Conservation (phyloP, 257 asterid species). For the Parsonsia alboflavescens region DNA sequence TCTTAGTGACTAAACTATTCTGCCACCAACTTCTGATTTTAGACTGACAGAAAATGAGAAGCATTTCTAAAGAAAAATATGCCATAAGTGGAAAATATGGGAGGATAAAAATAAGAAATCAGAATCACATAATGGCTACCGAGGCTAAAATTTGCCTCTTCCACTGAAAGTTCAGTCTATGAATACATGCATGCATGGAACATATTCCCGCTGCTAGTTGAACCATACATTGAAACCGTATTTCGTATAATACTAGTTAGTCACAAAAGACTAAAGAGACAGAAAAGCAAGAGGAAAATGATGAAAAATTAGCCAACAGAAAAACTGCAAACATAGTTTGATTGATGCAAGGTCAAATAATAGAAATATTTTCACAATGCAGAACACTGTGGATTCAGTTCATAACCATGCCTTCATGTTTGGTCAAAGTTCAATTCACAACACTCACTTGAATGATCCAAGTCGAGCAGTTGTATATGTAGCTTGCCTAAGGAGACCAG, state of each 20-base stretch:
- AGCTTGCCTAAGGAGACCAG: constrained; percentile 97
- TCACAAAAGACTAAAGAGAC: background rate
- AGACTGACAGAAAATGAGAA: background rate
- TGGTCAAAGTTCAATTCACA: background rate
- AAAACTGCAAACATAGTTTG: background rate
- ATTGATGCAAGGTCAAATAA: background rate
- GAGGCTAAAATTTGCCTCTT: background rate
- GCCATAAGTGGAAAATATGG: background rate
- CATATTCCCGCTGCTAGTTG: background rate
- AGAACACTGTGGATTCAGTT: too few relatives aligned
- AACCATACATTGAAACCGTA: too few relatives aligned
- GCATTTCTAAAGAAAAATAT: background rate
- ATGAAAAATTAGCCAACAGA: background rate
- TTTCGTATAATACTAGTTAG: too few relatives aligned
- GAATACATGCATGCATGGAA: background rate
- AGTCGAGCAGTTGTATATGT: constrained; percentile 97
- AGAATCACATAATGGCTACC: background rate
- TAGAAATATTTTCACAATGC: background rate
- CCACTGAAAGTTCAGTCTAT: background rate
- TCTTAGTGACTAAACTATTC: background rate
- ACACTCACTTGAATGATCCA: constrained; percentile 71
- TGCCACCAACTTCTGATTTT: background rate
- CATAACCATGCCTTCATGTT: background rate
- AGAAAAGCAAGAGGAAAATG: background rate
- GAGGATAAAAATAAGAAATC: background rate